Base-by-base conservation (phyloP, 176 grass and related monocot species). In the Phoenix roebelenii region DNA sequence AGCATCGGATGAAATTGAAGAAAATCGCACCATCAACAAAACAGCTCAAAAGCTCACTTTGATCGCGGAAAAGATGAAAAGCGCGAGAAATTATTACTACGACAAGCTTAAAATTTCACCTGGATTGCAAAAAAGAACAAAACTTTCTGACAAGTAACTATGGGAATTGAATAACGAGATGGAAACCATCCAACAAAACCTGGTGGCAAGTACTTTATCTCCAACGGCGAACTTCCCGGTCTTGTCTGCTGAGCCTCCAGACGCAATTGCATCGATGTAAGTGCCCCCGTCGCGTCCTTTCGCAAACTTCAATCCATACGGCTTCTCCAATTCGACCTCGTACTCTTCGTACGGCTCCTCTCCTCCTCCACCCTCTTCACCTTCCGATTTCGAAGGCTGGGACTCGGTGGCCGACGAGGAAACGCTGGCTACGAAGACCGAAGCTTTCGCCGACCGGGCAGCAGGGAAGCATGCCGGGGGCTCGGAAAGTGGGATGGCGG, bases 171-270 rank as follows among this genome's bases (percentile, higher is more conserved):
- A 69, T 17, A 53, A 23, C 14, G 49, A 50, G 39, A 52, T 19
- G 5, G 2, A 56, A 54, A 16, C 18, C 48, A 61, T 18, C 15
- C 17, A 70, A 15, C 20, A 24, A 49, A 64, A 89, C 90, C 90
- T 95, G 52, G 87, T 98, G 69, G 87, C 81, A 48, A 92, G 55
- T 22, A 98, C 93, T 89, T 80, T 98, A 71, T 98, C 93, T 55
- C 93, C 93, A 55, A 91, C 84, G 35, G 72, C 28, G 79, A 98
- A 92, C 59, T 70, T 65, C n/a, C 75, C 84, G 2, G 79, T 76
- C 53, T n/a, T 51, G 23, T 98, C 93, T n/a, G 87, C 93, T n/a
- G 63, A 25, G 51, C 61, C 68, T 18, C 87, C 93, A 25, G 87
- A 76, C 0, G 69, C 54, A 68, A 98, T 98, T 61, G 93, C 93